Evolutionary conservation across 2,329 filamentous ascomycete species (phyloP).

Genomic region (Ophiostoma triangulosporum): DNA sequence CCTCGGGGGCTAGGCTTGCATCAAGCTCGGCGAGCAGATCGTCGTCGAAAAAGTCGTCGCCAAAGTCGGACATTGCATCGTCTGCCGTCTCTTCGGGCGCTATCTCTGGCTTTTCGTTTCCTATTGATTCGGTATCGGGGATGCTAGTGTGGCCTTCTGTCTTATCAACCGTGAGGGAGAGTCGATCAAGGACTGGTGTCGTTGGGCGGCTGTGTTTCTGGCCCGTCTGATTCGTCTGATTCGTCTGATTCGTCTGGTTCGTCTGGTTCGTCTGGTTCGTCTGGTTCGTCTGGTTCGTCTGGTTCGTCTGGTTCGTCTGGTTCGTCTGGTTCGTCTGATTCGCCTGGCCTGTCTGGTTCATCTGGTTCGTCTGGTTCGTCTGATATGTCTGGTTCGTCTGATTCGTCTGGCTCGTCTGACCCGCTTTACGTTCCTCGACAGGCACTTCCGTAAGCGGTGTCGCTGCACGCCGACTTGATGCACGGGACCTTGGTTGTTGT

Average conservation of each 20-base stretch:
- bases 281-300: too few species aligned
- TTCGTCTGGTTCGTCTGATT: too few species aligned
- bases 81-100: background rate
- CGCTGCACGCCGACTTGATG: background rate
- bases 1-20: constrained; percentile 22
- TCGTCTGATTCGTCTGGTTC: too few species aligned
- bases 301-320: too few species aligned
- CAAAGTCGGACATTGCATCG: constrained; percentile 33
- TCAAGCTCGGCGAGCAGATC: constrained; percentile 43
- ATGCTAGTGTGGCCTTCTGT: background rate
- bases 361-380: too few species aligned
- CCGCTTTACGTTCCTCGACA: background rate
- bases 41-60: constrained; percentile 42
- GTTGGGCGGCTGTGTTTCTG: too few species aligned
- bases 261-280: too few species aligned
- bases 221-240: too few species aligned
- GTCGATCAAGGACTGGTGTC: background rate
- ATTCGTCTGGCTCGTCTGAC: too few species aligned
- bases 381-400: too few species aligned
- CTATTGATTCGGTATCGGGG: background rate
- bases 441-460: background rate
- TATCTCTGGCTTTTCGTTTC: background rate
- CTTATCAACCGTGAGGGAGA: background rate
- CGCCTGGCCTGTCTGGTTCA: too few species aligned
- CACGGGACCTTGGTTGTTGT: background rate